phyloP scores from a whole-genome alignment of 1,284 basidiomycete genomes.

The Coriolopsis trogii region DNA sequence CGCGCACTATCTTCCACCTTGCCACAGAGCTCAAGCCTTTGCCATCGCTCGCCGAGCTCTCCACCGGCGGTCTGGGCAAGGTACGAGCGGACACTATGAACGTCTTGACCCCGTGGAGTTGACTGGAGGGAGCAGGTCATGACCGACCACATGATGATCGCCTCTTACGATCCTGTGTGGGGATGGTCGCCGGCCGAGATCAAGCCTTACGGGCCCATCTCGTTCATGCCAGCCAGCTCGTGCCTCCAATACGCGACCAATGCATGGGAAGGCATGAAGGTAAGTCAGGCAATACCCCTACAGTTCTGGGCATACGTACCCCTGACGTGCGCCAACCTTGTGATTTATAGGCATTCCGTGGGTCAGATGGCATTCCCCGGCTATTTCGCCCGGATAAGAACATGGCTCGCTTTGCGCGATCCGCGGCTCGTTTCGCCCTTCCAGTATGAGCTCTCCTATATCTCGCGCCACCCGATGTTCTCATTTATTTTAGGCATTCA shows the following conservation, averaged over 20 bases:
- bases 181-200: slow-evolving; percentile 89
- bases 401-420: slow-evolving; percentile 74
- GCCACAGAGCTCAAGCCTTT: slow-evolving; percentile 40
- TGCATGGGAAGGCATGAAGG: slow-evolving; percentile 95
- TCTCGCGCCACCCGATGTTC: background rate
- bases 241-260: slow-evolving; percentile 93
- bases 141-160: slow-evolving; percentile 92
- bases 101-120: too few relatives aligned
- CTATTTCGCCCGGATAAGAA: slow-evolving; percentile 84
- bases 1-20: slow-evolving; percentile 42
- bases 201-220: slow-evolving; percentile 63
- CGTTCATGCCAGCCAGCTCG: slow-evolving; percentile 82
- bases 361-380: slow-evolving; percentile 61
- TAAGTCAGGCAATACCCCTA: slow-evolving; percentile 21
- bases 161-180: slow-evolving; percentile 69
- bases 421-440: slow-evolving; percentile 65
- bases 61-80: slow-evolving; percentile 39
- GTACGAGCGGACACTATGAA: slow-evolving; percentile 24
- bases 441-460: slow-evolving; percentile 45
- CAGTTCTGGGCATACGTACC: background rate
- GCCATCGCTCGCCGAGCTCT: slow-evolving; percentile 41
- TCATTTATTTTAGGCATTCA: slow-evolving; percentile 51
- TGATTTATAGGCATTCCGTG: slow-evolving; percentile 67
- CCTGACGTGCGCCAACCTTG: background rate
- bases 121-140: too few relatives aligned